Percentiles rank a stretch among this genome's conserved stretches.
phyloP scores from a whole-genome alignment of 139 green algal species.

The Auxenochlorella protothecoides region DNA sequence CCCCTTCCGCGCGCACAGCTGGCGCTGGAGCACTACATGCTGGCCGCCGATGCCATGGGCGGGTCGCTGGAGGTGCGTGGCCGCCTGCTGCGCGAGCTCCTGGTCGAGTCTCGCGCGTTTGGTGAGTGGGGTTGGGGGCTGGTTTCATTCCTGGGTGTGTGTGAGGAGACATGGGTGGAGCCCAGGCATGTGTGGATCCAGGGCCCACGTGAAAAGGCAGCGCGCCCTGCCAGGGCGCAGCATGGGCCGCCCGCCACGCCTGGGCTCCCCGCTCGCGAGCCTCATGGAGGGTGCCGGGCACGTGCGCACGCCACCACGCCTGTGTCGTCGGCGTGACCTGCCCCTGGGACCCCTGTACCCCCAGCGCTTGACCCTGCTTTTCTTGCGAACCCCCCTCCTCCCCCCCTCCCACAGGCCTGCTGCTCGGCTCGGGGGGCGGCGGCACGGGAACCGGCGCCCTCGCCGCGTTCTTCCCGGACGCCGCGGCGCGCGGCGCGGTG shows the following conservation, averaged over 20 bases:
- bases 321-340: not conserved
- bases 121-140: constrained; percentile 11
- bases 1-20: constrained; percentile 3
- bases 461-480: constrained; percentile 35
- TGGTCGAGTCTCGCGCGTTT: constrained; percentile 44
- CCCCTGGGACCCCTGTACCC: not conserved
- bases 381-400: too few relatives aligned
- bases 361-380: not conserved
- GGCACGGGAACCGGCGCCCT: constrained; percentile 21
- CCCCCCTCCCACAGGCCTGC: too few relatives aligned
- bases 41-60: constrained; percentile 26
- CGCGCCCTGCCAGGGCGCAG: too few relatives aligned
- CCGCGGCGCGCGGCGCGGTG: constrained; percentile 35
- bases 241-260: too few relatives aligned
- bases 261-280: too few relatives aligned
- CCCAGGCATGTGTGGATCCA: too few relatives aligned
- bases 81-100: constrained; percentile 30
- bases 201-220: too few relatives aligned
- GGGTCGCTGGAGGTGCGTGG: constrained; percentile 17
- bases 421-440: too few relatives aligned
- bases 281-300: too few relatives aligned
- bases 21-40: constrained; percentile 75
- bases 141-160: too few relatives aligned
- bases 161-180: too few relatives aligned
- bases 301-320: too few relatives aligned